These are phyloP conservation scores for Glycyrrhiza uralensis DNA, from an alignment of 306 rosid genomes.

Conservation along the genomic window DNA sequence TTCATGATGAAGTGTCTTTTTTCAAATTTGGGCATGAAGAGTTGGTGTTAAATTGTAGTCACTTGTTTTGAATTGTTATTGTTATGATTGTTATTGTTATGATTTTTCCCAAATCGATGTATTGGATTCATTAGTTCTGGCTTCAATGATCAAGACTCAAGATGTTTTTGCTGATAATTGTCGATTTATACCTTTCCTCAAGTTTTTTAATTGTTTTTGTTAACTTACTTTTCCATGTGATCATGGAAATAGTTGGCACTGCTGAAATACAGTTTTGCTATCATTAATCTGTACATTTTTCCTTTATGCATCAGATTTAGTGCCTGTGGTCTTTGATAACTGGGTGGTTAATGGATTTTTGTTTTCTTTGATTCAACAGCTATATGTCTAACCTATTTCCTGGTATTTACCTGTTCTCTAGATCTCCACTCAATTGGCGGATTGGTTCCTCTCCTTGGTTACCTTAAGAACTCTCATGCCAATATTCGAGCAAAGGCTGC, in stretches of 20 bases:
- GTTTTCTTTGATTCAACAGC: not conserved
- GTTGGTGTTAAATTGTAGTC: not conserved
- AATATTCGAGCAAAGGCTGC: constrained; percentile 96
- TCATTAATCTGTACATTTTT: not conserved
- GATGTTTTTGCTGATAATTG: not conserved
- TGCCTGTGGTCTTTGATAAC: not conserved
- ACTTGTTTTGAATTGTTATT: not conserved
- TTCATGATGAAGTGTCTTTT: not conserved
- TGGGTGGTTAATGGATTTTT: not conserved
- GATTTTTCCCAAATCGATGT: not conserved
- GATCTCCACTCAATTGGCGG: constrained; percentile 94
- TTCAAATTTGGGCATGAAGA: not conserved
- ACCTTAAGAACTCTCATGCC: constrained; percentile 80
- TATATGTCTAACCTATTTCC: constrained; percentile 25
- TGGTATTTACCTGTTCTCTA: constrained; percentile 21
- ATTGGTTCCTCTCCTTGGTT: constrained; percentile 73
- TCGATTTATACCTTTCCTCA: not conserved
- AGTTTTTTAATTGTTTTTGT: not conserved
- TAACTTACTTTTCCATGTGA: not conserved
- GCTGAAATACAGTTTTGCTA: not conserved
- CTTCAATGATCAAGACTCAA: not conserved
- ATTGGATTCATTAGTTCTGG: not conserved
- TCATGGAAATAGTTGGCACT: not conserved
- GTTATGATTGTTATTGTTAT: not conserved
- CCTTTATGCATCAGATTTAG: not conserved